A percentile compares a stretch with the other conserved stretches of the same genome.
These are phyloP conservation scores for Lolium multiflorum DNA, from an alignment of 176 grass and related monocot genomes.

Conservation along the genomic window DNA sequence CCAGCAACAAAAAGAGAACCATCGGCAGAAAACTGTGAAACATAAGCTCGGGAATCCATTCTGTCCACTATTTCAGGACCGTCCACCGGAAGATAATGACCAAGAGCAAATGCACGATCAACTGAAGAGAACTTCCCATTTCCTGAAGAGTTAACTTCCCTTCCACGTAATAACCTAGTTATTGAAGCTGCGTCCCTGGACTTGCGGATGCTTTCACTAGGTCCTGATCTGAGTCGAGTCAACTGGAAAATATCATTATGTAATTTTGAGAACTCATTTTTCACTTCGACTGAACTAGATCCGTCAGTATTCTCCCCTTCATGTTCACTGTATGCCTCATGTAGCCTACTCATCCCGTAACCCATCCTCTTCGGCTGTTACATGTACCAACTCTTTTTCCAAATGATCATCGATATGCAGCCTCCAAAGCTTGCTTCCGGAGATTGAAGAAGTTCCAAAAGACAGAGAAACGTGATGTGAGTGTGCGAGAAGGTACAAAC, in stretches of 20 bases:
- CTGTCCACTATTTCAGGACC: constrained; percentile 59
- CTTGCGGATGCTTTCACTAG: constrained; percentile 53
- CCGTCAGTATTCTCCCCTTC: constrained; percentile 40
- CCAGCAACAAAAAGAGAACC: constrained; percentile 84
- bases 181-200: constrained; percentile 53
- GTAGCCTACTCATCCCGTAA: constrained; percentile 64
- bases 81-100: constrained; percentile 64
- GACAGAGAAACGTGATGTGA: background rate
- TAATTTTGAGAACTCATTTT: constrained; percentile 55
- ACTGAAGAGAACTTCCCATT: constrained; percentile 66
- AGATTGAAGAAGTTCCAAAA: constrained; percentile 15
- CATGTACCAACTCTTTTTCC: constrained; percentile 27
- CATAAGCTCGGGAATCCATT: constrained; percentile 74
- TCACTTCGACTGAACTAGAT: constrained; percentile 48
- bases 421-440: constrained; percentile 9
- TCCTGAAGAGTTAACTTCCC: constrained; percentile 66
- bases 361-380: constrained; percentile 41
- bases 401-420: constrained; percentile 13
- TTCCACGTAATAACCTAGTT: constrained; percentile 65
- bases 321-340: constrained; percentile 41
- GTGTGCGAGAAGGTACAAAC: background rate
- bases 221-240: constrained; percentile 66
- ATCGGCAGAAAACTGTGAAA: constrained; percentile 82
- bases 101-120: constrained; percentile 70
- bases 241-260: constrained; percentile 85